Evolutionary conservation across 495 filamentous ascomycete genomes (phyloP), one percentile per base, ranked within the genome.

Genomic region (Hypoxylon intermedium): DNA sequence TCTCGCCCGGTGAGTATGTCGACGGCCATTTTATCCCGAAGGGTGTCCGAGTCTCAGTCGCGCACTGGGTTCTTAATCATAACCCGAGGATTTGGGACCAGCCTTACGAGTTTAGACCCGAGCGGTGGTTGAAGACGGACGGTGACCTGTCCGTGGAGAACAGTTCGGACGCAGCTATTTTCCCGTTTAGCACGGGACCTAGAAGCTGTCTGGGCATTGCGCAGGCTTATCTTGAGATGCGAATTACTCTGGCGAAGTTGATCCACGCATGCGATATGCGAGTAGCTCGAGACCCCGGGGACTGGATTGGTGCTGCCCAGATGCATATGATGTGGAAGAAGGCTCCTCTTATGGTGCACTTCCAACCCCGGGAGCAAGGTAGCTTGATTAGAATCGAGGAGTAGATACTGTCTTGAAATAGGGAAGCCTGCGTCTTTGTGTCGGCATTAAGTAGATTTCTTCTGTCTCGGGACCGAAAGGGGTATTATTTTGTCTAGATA

Each of bases 281-380:
- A 33, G 50, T 72, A 0, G 65, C 74, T 5, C 59, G 68, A 41
- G 57, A 63, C 21, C 56, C 70, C 13, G 51, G 66, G 3, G 71
- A 75, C 40, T 77, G 73, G 73, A 37, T 69, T 16, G 47, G 57
- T 2, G 52, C 68, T 20, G 55, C 65, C 2, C 26, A 64, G 41
- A 61, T 75, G 42, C 47, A 75, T 51, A 53, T 77, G 41, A 42
- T 75, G 57, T 79, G 73, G 76, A 72, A 61, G 46, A 75, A 75
- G 45, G 63, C 69, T 4, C 67, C 67, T 6, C 45, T 74, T 11
- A 66, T 60, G 51, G 64, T 75, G 26, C 46, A 53, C 15, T 66
- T 68, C 16, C 31, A 33, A 1, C 57, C 44, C 21, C 53, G 48
- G 7, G 28, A 54, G 3, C 2, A 23, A 9, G 23, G 33, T 9